phyloP scores from a whole-genome alignment of 2,329 filamentous ascomycete species.

The Periconia sp. region DNA sequence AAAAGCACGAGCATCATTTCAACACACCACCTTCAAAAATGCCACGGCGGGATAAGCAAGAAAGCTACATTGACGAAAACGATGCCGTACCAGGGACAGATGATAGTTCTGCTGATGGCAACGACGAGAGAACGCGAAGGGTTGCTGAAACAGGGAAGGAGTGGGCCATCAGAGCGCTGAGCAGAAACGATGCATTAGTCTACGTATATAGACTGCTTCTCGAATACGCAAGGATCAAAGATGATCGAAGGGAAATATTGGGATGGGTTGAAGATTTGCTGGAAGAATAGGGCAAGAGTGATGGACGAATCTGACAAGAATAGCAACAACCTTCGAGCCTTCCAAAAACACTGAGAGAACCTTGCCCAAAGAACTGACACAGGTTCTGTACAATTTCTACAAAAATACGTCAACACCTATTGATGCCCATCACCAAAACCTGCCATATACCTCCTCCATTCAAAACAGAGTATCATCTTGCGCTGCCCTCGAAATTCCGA shows the following conservation, averaged over 20 bases:
- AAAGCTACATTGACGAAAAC: background rate
- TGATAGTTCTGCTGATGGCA: conserved; percentile 4
- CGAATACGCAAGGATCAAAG: conserved; percentile 47
- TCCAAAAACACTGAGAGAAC: background rate
- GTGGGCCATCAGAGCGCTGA: conserved; percentile 69
- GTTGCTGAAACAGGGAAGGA: conserved; percentile 67
- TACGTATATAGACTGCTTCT: conserved; percentile 64
- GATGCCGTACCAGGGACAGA: background rate
- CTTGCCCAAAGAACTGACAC: background rate
- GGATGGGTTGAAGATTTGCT: conserved; percentile 42
- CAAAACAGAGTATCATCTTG: background rate
- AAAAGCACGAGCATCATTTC: conserved; percentile 18
- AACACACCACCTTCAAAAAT: conserved; percentile 5
- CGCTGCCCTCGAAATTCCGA: background rate
- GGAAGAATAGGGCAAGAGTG: conserved; percentile 3
- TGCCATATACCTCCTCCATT: background rate
- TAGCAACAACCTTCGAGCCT: background rate
- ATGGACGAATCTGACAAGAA: background rate
- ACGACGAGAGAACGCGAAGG: conserved; percentile 60
- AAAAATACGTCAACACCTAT: background rate
- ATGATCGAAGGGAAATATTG: conserved; percentile 45
- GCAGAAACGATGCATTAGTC: conserved; percentile 73
- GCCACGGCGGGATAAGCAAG: background rate
- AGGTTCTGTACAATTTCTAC: background rate
- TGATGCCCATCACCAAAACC: background rate